Conservation (phyloP, 1,284 basidiomycete species). For the Boletellus deceptivus region DNA sequence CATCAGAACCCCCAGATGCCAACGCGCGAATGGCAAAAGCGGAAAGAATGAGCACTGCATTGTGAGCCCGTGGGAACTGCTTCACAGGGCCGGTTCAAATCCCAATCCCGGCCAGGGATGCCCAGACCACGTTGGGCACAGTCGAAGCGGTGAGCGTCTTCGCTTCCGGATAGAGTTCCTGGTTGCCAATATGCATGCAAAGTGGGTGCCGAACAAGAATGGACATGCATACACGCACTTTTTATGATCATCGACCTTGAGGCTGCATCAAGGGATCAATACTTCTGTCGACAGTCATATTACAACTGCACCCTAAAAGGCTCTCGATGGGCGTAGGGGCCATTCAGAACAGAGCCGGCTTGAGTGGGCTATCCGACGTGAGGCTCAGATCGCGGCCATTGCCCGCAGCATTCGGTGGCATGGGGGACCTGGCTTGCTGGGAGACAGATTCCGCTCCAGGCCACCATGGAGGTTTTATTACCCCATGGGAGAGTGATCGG, state of each 20-base stretch:
- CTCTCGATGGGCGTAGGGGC: background rate
- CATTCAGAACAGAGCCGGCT: background rate
- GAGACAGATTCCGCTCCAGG: no score
- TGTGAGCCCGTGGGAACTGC: conserved; percentile 4
- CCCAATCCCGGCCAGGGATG: background rate
- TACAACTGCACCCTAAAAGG: no score
- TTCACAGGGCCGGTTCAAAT: background rate
- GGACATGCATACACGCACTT: conserved; percentile 1
- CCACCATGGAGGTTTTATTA: no score
- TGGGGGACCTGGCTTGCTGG: no score
- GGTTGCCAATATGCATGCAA: background rate
- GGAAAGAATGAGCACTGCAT: conserved; percentile 5
- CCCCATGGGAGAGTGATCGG: no score
- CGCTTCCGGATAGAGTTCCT: conserved; percentile 1
- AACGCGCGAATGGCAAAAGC: conserved; percentile 7
- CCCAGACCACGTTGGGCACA: no score
- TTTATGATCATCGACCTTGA: background rate
- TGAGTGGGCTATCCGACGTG: no score
- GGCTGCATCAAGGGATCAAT: conserved; percentile 8
- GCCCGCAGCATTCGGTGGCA: no score
- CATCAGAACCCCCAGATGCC: background rate
- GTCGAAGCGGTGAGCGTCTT: background rate
- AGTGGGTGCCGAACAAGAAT: background rate
- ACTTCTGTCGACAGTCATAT: no score
- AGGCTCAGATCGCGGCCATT: no score